Evolutionary conservation across 2,329 filamentous ascomycete genomes (phyloP), one percentile per base, ranked within the genome.

Genomic region (Colletotrichum musicola): DNA sequence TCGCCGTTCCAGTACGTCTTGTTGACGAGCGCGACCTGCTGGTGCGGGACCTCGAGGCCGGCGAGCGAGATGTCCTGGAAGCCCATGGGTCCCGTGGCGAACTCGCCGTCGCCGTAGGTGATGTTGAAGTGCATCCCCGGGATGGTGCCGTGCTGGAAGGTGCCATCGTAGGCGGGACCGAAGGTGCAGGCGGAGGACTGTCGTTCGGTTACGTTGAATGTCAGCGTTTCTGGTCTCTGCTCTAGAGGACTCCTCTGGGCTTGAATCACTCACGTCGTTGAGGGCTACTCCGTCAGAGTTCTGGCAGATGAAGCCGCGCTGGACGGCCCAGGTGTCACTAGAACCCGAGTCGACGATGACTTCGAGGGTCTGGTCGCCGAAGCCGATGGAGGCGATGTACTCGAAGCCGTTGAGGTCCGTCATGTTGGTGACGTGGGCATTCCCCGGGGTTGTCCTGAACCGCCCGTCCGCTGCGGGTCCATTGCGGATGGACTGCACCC

Each of bases 11-110:
- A 84, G 13, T 76, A 79, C 0, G 82, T 80, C 42, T 74, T 71
- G 55, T 82, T 77, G 4, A 84, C 84, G 16, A 86, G 70, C 0
- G 79, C 84, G n/a, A 88, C 76, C 38, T 82, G 78, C 72, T 86
- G 83, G 9, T 76, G 64, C 35, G 78, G 73, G 0, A 84, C 82
- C 2, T 79, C 81, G 54, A 88, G 78, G 0, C 82, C 82, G 14
- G 77, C 84, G 38, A 88, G 74, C 4, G 75, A 81, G 54, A 85
- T 79, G 7, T 79, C 74, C 50, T 82, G 79, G 57, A 75, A 78
- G 3, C 77, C 83, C 65, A 81, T 78, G 16, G 68, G 73, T 16
- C 81, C 83, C 1, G 71, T 78, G n/a, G 82, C 71, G 12, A 78
- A 79, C 20, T 82, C 80, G 18, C 81, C 81, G 71, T 82, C 80